These are phyloP conservation scores for Thermoascus crustaceus DNA, from an alignment of 2,329 filamentous ascomycete species.

Conservation along the genomic window DNA sequence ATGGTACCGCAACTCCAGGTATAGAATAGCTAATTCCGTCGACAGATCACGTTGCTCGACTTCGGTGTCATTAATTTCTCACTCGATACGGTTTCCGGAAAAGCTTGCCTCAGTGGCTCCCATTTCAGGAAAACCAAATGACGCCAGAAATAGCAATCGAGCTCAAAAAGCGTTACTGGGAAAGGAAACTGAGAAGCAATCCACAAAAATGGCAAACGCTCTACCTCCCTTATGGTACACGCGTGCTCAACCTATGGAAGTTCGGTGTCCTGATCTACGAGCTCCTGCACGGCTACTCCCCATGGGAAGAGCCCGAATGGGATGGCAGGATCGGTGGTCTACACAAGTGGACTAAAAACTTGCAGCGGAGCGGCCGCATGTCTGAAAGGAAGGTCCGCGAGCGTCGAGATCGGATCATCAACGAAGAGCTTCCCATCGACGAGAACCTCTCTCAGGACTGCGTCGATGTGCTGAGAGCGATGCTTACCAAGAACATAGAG, in stretches of 20 bases:
- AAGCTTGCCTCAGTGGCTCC: no score
- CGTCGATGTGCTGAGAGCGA: slow-evolving; percentile 18
- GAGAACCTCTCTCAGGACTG: slow-evolving; percentile 24
- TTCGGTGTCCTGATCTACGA: slow-evolving; percentile 20
- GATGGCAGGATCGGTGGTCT: slow-evolving; percentile 5
- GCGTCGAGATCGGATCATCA: slow-evolving; percentile 18
- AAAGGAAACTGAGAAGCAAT: not conserved
- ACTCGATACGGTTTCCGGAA: no score
- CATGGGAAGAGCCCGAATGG: slow-evolving; percentile 20
- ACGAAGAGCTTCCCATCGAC: slow-evolving; percentile 17
- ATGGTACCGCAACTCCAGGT: not conserved
- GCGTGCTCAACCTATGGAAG: slow-evolving; percentile 18
- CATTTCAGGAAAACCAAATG: slow-evolving; percentile 20
- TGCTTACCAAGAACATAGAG: slow-evolving; percentile 15
- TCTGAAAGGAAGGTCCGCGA: slow-evolving; percentile 2
- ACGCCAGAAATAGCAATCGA: slow-evolving; percentile 17
- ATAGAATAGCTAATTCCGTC: not conserved
- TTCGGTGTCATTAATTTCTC: slow-evolving; percentile 16
- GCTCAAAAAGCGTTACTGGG: slow-evolving; percentile 5
- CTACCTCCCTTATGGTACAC: slow-evolving; percentile 12
- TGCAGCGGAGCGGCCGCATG: not conserved
- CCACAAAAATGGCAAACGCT: not conserved
- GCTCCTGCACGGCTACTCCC: slow-evolving; percentile 24
- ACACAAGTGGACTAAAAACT: not conserved
- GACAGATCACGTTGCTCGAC: slow-evolving; percentile 20